Evolutionary conservation across 768 basidiomycete genomes (phyloP).

Genomic region (Galerina marginata): DNA sequence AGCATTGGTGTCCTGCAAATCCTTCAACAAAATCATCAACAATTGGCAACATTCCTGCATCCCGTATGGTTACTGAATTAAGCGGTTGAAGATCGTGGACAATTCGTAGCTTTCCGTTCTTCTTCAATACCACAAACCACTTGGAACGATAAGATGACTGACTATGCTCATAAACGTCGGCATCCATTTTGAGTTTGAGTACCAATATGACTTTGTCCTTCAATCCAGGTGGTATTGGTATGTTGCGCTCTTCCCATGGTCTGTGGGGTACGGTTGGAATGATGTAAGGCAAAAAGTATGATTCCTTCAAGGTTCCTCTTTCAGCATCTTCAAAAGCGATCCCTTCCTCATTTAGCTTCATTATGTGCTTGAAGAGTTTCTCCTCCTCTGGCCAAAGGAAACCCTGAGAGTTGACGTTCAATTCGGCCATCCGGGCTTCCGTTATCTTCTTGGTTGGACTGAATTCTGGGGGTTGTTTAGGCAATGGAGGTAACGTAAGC

Average conservation of each 20-base stretch:
- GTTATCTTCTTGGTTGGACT: neutral
- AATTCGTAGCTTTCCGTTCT: constrained; percentile 21
- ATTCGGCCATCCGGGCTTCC: neutral
- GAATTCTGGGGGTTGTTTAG: neutral
- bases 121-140: neutral
- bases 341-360: neutral
- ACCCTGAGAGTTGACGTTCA: neutral
- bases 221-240: constrained; percentile 37
- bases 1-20: neutral
- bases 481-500: neutral
- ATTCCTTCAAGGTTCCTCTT: constrained; percentile 12
- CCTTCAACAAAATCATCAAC: constrained; percentile 23
- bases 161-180: neutral
- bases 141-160: constrained; percentile 2
- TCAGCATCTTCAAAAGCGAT: neutral
- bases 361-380: neutral
- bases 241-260: constrained; percentile 33
- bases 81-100: constrained; percentile 35
- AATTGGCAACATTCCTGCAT: constrained; percentile 30
- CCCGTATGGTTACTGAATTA: constrained; percentile 32
- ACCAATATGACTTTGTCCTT: constrained; percentile 23
- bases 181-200: constrained; percentile 27
- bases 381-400: neutral
- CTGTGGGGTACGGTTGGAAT: constrained; percentile 32
- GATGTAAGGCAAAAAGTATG: constrained; percentile 24